phyloP scores from a whole-genome alignment of 768 basidiomycete species.

The Pholiota microspora region DNA sequence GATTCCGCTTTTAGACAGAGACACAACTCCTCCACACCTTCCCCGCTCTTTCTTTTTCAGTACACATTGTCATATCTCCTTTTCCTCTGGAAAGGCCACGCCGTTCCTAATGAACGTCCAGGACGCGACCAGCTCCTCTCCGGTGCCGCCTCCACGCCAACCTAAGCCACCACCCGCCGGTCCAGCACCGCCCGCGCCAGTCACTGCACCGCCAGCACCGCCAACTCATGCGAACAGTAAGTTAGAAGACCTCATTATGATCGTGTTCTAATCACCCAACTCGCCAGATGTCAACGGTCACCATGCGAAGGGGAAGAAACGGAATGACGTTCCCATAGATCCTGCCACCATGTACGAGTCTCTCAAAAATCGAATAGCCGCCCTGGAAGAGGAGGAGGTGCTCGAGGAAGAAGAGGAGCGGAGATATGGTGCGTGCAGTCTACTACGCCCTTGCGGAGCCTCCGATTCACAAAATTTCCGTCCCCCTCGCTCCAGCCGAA shows the following conservation, averaged over 20 bases:
- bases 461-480: constrained; percentile 17
- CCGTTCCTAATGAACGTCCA: constrained; percentile 47
- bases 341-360: constrained; percentile 87
- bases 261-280: constrained; percentile 27
- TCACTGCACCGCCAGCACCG: constrained; percentile 53
- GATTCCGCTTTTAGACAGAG: constrained; percentile 6
- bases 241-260: constrained; percentile 27
- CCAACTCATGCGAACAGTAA: constrained; percentile 38
- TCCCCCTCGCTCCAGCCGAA: constrained; percentile 57
- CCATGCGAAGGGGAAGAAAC: constrained; percentile 67
- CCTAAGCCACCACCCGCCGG: constrained; percentile 55
- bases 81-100: background rate
- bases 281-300: constrained; percentile 42
- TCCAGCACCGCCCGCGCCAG: constrained; percentile 61
- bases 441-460: constrained; percentile 14
- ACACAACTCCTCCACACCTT: background rate
- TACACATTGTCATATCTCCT: background rate
- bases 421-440: constrained; percentile 57
- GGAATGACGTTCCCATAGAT: constrained; percentile 70
- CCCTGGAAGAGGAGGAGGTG: constrained; percentile 84
- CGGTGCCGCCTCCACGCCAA: constrained; percentile 34
- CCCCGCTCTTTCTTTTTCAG: background rate
- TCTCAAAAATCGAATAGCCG: constrained; percentile 85
- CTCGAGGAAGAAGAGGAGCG: constrained; percentile 86
- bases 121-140: constrained; percentile 32